Evolutionary conservation across 2,329 filamentous ascomycete genomes (phyloP).

Genomic region (Tolypocladium ovalisporum): DNA sequence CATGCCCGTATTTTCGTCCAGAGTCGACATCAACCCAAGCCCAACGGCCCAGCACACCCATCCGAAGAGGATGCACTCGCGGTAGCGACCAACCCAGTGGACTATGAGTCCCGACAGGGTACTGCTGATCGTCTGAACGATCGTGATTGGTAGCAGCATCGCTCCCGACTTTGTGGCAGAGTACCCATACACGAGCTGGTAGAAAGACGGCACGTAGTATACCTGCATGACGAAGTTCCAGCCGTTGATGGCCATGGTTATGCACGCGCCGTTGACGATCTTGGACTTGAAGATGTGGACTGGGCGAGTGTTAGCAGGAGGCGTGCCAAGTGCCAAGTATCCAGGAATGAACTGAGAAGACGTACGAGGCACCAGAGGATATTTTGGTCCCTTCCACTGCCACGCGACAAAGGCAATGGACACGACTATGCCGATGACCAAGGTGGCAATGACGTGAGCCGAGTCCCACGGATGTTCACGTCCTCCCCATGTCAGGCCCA

Average conservation of each 20-base stretch:
- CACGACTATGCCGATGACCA: slow-evolving; percentile 36
- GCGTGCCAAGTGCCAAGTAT: not conserved
- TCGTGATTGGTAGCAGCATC: slow-evolving; percentile 28
- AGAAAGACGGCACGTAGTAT: slow-evolving; percentile 35
- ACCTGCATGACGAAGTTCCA: slow-evolving; percentile 49
- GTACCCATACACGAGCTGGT: slow-evolving; percentile 33
- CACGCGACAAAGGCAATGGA: slow-evolving; percentile 40
- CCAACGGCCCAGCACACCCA: slow-evolving; percentile 41
- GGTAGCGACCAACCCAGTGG: slow-evolving; percentile 39
- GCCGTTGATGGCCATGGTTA: slow-evolving; percentile 47
- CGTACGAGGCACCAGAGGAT: slow-evolving; percentile 35
- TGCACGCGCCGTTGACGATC: slow-evolving; percentile 42
- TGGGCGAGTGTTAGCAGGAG: slow-evolving; percentile 1
- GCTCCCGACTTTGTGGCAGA: slow-evolving; percentile 29
- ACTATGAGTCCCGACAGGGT: slow-evolving; percentile 41
- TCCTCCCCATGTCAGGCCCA: slow-evolving; percentile 49
- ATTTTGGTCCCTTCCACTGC: slow-evolving; percentile 37
- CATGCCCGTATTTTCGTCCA: slow-evolving; percentile 33
- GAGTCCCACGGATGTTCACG: slow-evolving; percentile 46
- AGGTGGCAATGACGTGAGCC: slow-evolving; percentile 39
- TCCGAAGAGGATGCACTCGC: slow-evolving; percentile 42
- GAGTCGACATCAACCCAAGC: slow-evolving; percentile 40
- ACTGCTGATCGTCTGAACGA: slow-evolving; percentile 34
- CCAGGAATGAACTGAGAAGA: not conserved
- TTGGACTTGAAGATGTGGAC: slow-evolving; percentile 42